Base-by-base conservation (phyloP, 768 basidiomycete species). In the Pulveroboletus sp. region DNA sequence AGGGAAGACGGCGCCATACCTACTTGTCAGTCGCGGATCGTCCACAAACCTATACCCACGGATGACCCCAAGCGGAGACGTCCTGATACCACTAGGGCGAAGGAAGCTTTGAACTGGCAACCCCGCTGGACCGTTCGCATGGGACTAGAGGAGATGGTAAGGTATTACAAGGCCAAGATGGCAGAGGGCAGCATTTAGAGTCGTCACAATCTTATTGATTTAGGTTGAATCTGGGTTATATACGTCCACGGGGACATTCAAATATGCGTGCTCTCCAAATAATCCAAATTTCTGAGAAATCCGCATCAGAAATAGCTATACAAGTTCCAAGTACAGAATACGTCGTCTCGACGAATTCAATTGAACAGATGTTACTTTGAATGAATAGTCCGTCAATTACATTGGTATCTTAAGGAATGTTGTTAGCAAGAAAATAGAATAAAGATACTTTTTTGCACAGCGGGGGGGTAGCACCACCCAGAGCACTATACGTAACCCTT, bases 21-120 rank as follows among this genome's bases (percentile, higher is more conserved):
- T 32, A 55, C 67, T 10, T 72, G 75, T 20, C 78, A 76, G 50
- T 81, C 85, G 53, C 63, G 86, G 44, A 83, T 93, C 60, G 72
- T 90, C 37, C 81, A 92, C 64, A 84, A 81, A 70, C 81, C 85
- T 38, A 87, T 93, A 64, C 91, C 93, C 26, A 83, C 80, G 35
- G 93, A 96, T 62, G 96, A 99, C 70, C 96, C 96, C 22, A 92
- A 96, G 71, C 86, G 87, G 71, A 80, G 96, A 60, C 78, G 91
- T 50, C 91, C 96, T 35, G 95, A 98, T 68, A 97, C 93, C 19
- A 83, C 89, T 14, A 77, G 93, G 40, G 96, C 96, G 46, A 91
- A 90, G 70, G 77, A 88, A 61, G 66, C 75, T 24, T 79, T 99
- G 36, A 73, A 77, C 14, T 99, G 96, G 96, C 83, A 95, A 67